These are phyloP conservation scores for Amanita pseudoporphyria DNA, from an alignment of 768 basidiomycete genomes.

Conservation along the genomic window DNA sequence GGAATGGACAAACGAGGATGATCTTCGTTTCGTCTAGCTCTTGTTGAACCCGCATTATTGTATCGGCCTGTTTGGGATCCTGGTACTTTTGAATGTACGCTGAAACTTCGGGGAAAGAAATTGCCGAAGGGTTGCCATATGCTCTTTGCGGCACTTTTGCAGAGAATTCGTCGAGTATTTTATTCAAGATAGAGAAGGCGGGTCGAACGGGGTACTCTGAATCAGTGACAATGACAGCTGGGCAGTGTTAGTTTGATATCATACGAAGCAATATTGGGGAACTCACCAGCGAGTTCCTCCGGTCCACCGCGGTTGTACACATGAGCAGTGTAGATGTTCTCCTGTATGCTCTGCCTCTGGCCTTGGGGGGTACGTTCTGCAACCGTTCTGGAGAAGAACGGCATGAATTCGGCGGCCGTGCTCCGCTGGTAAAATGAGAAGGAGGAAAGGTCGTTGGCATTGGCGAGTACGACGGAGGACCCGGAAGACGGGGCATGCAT, in stretches of 20 bases:
- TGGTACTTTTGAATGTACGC: constrained; percentile 88
- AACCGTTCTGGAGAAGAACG: constrained; percentile 90
- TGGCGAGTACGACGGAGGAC: constrained; percentile 52
- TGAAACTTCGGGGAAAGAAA: constrained; percentile 69
- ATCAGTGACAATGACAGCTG: constrained; percentile 90
- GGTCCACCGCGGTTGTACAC: constrained; percentile 88
- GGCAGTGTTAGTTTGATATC: constrained; percentile 5
- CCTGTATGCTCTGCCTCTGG: constrained; percentile 89
- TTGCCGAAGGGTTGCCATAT: constrained; percentile 54
- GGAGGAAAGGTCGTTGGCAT: constrained; percentile 72
- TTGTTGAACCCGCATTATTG: constrained; percentile 96
- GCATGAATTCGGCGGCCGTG: constrained; percentile 84
- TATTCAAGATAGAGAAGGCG: constrained; percentile 90
- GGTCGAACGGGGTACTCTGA: constrained; percentile 95
- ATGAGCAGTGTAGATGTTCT: constrained; percentile 89
- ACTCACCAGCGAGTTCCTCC: constrained; percentile 74
- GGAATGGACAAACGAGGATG: constrained; percentile 51
- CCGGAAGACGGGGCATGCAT: constrained; percentile 58
- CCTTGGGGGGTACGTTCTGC: constrained; percentile 80
- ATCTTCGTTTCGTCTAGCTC: constrained; percentile 99
- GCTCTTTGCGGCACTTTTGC: constrained; percentile 67
- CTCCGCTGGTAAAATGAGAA: constrained; percentile 94
- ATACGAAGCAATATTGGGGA: background rate
- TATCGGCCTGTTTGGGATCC: constrained; percentile 94
- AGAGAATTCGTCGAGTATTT: constrained; percentile 88